Conservation (phyloP, 352 stramenopile species). For the Globisporangium middletonii region DNA sequence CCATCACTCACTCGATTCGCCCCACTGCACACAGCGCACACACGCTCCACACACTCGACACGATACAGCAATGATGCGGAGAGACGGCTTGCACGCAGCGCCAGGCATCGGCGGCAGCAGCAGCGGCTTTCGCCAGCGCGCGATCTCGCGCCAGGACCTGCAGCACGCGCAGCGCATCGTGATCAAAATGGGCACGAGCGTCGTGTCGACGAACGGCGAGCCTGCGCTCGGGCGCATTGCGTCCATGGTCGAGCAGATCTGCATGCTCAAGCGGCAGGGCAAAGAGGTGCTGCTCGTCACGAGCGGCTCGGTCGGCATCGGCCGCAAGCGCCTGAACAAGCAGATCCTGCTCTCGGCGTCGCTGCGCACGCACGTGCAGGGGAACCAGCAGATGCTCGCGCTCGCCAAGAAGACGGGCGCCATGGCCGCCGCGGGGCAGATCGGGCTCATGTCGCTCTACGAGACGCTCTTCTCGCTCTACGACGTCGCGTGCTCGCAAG, state of each 20-base stretch:
- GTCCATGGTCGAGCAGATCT: slow-evolving; percentile 92
- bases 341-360: slow-evolving; percentile 88
- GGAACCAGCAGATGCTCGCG: slow-evolving; percentile 86
- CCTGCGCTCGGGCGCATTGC: slow-evolving; percentile 88
- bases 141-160: slow-evolving; percentile 64
- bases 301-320: slow-evolving; percentile 91
- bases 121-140: slow-evolving; percentile 20
- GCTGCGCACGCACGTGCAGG: slow-evolving; percentile 82
- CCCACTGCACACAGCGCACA: not conserved
- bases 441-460: slow-evolving; percentile 98
- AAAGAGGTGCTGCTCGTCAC: slow-evolving; percentile 89
- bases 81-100: slow-evolving; percentile 45
- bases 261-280: slow-evolving; percentile 88
- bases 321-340: slow-evolving; percentile 91
- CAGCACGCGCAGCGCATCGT: slow-evolving; percentile 87
- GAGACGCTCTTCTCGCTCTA: slow-evolving; percentile 94
- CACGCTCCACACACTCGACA: not conserved
- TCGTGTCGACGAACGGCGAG: slow-evolving; percentile 92
- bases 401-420: slow-evolving; percentile 86
- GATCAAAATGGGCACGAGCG: slow-evolving; percentile 94
- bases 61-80: slow-evolving; percentile 29
- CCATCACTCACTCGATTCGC: not conserved
- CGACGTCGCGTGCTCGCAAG: slow-evolving; percentile 93
- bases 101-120: slow-evolving; percentile 20
- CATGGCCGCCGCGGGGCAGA: slow-evolving; percentile 92